Percentiles rank a stretch among this genome's conserved stretches.
These are phyloP conservation scores for Ophiostoma populinum DNA, from an alignment of 2,329 filamentous ascomycete species.

Conservation along the genomic window DNA sequence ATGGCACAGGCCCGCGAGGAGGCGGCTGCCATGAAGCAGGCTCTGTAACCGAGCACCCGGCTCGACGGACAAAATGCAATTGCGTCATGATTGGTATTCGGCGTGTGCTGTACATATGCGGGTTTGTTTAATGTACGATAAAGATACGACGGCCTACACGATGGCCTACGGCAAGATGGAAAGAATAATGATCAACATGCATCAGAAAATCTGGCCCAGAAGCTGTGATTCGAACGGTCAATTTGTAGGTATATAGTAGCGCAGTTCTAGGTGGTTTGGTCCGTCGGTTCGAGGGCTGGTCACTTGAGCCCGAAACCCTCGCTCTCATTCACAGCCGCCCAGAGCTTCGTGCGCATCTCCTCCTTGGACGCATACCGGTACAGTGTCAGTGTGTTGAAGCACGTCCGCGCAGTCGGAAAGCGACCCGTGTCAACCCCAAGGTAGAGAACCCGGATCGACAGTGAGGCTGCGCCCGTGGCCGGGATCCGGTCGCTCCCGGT, in stretches of 20 bases:
- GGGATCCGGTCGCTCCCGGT: constrained; percentile 84
- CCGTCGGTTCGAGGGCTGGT: too few species aligned
- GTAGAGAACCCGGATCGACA: constrained; percentile 60
- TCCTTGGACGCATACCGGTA: constrained; percentile 52
- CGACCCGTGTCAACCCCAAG: constrained; percentile 56
- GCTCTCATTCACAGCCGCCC: constrained; percentile 76
- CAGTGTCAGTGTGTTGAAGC: constrained; percentile 71
- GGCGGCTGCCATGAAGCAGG: constrained; percentile 25
- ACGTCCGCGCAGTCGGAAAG: constrained; percentile 76
- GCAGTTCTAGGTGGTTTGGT: too few species aligned
- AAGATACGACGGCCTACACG: too few species aligned
- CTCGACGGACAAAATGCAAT: neutral
- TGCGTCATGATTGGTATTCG: too few species aligned
- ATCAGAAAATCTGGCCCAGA: too few species aligned
- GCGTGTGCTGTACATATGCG: too few species aligned
- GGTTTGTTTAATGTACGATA: too few species aligned
- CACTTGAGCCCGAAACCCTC: constrained; percentile 84
- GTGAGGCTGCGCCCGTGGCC: constrained; percentile 65
- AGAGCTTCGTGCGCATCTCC: constrained; percentile 54
- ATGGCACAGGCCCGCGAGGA: constrained; percentile 36
- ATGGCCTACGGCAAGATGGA: too few species aligned
- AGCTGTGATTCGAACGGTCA: too few species aligned
- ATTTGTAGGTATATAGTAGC: too few species aligned
- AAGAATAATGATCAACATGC: too few species aligned
- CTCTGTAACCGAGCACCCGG: constrained; percentile 4